Evolutionary conservation across 495 filamentous ascomycete species (phyloP).

Genomic region (Poronia punctata): DNA sequence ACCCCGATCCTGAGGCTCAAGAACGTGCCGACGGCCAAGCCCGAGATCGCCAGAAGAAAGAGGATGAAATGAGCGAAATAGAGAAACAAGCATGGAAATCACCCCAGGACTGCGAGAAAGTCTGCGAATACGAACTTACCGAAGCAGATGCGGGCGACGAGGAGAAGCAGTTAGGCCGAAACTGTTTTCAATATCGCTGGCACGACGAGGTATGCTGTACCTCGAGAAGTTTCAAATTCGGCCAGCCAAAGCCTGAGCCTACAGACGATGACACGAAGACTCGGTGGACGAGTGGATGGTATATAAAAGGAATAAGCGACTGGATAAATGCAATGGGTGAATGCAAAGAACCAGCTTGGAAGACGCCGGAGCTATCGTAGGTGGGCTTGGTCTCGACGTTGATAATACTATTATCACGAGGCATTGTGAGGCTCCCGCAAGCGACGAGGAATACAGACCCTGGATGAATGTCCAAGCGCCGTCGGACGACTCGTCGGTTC

Average conservation of each 20-base stretch:
- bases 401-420: too few relatives aligned
- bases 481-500: too few relatives aligned
- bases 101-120: conserved; percentile 32
- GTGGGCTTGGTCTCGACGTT: too few relatives aligned
- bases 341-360: conserved; percentile 25
- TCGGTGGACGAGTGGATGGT: conserved; percentile 28
- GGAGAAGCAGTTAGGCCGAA: conserved; percentile 21
- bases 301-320: conserved; percentile 29
- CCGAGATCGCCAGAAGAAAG: conserved; percentile 23
- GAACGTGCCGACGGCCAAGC: conserved; percentile 10
- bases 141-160: conserved; percentile 25
- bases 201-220: conserved; percentile 31
- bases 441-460: neutral
- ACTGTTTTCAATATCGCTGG: conserved; percentile 31
- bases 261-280: conserved; percentile 8
- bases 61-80: conserved; percentile 27
- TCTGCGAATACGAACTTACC: conserved; percentile 26
- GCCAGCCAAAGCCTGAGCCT: conserved; percentile 23
- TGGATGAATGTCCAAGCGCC: too few relatives aligned
- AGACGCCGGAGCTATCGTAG: conserved; percentile 11
- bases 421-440: conserved; percentile 1
- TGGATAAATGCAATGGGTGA: conserved; percentile 30
- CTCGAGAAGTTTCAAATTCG: conserved; percentile 25
- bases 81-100: conserved; percentile 33
- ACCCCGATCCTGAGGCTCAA: conserved; percentile 24